Evolutionary conservation across 257 asterid species (phyloP), one percentile per base, ranked within the genome.

Genomic region (Penstemon davidsonii): DNA sequence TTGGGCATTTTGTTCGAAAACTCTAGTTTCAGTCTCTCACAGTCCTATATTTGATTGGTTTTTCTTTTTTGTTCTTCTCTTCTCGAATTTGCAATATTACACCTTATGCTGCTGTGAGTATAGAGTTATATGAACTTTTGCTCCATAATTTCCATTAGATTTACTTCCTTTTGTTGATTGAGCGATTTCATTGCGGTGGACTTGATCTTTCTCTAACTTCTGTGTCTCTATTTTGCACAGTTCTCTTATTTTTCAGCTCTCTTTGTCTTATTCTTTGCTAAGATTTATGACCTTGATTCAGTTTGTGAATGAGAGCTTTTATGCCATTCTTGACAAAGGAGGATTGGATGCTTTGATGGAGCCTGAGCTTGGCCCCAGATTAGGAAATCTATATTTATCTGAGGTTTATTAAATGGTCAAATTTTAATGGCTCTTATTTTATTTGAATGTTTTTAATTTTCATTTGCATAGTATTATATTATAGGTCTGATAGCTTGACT

Each of bases 321-420:
- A 86, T 69, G 85, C 81, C 70, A 71, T 94, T 54, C 72, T 91
- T 38, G 99, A 94, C 80, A 94, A 94, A 77, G 99, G 99, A 76
- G 99, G 99, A 59, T 78, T 94, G 92, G 99, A 94, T 86, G 95
- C 99, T 76, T 80, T 94, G 72, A 91, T 94, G 99, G 99, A 91
- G 81, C 97, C 99, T 7, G 73, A 80, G 81, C 95, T 79, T 67
- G 96, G 97, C 59, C 78, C 96, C 47, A 73, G 73, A 74, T 75
- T 87, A 64, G 99, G 99, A 70, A 70, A 72, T 76, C 81, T 63
- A 64, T 94, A 94, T 80, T 78, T 94, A 67, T 78, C 85, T 41
- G 96, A 94, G 99, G 99, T 94, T 70, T 51, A 60, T 45, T 73
- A 40, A 49, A 76, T 75, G 57, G 41, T 63, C 70, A 49, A 64